Conservation (phyloP, 2,329 filamentous ascomycete species). For the Talaromyces sp. region DNA sequence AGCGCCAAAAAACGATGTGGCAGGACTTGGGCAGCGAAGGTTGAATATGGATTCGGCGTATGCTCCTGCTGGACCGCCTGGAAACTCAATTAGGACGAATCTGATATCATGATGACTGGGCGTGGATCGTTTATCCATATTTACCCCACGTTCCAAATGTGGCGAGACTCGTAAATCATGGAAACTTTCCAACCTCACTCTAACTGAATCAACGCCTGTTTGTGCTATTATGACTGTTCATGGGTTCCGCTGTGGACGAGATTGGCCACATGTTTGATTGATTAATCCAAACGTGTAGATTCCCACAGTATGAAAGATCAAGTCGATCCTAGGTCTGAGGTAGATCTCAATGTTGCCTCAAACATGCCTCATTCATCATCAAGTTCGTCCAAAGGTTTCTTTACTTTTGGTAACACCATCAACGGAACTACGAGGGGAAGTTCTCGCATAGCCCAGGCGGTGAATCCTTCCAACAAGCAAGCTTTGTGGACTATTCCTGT, state of each 20-base stretch:
- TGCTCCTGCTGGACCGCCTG: background rate
- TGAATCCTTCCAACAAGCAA: slow-evolving; percentile 44
- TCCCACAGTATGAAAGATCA: background rate
- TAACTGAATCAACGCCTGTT: background rate
- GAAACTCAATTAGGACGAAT: background rate
- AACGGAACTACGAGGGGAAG: slow-evolving; percentile 37
- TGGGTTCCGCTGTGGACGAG: background rate
- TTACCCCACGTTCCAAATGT: background rate
- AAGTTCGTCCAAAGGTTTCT: slow-evolving; percentile 9
- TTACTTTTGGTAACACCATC: slow-evolving; percentile 43
- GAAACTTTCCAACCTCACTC: background rate
- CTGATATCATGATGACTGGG: background rate
- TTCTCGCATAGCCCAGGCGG: slow-evolving; percentile 31
- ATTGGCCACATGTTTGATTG: background rate
- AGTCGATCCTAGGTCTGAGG: background rate
- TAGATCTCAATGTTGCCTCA: background rate
- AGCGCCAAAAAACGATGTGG: slow-evolving; percentile 7
- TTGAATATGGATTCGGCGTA: background rate
- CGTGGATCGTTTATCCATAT: background rate
- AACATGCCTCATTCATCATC: background rate
- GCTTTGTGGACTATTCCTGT: slow-evolving; percentile 44
- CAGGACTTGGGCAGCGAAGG: background rate
- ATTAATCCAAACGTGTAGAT: too few species aligned
- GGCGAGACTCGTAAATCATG: background rate
- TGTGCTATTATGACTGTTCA: background rate